Base-by-base conservation (phyloP, 2,329 filamentous ascomycete species). In the Nothomitra cinnamomea region DNA sequence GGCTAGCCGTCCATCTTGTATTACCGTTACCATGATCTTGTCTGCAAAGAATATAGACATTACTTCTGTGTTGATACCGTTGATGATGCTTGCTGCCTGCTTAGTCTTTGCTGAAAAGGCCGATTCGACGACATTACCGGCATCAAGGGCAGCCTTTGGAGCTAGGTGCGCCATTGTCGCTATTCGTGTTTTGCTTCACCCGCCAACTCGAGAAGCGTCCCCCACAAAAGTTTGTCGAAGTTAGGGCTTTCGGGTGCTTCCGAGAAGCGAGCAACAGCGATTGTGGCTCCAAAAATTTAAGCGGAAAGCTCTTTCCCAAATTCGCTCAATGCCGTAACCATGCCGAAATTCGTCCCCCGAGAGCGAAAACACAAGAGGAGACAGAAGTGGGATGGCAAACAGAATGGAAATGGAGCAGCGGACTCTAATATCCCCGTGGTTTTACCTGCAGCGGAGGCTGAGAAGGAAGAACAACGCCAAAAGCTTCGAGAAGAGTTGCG, bases 1-100 rank as follows among this genome's bases (percentile, higher is more conserved):
- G 19, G 86, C 85, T 48, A 96, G 70, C 56, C 83, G 78, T 5
- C 89, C 90, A 57, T 83, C 78, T 69, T 96, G 92, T 0, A 85
- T 86, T 56, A 96, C 76, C 1, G 88, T 95, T 57, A 98, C 72
- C 61, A 98, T 70, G 61, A 98, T 87, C 68, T 87, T 94, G 75
- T 96, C 92, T 7, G 82, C 76, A 68, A 96, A 96, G 61, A 75
- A 79, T 53, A 88, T 72, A 10, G 76, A 75, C 40, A 79, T 81
- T 35, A 86, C 82, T 58, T 87, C 80, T 1, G 92, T 96, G 36
- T 74, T 66, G 21, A 82, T 66, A 28, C 79, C 80, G 57, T 82
- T 79, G 57, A 95, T 78, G 2, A 72, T 64, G 2, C 82, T 82
- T 1, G 73, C 72, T 13, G 72, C 73, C 56, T 74, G 72, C 52